These are phyloP conservation scores for Mrakia frigida DNA, from an alignment of 768 basidiomycete species.

Conservation along the genomic window DNA sequence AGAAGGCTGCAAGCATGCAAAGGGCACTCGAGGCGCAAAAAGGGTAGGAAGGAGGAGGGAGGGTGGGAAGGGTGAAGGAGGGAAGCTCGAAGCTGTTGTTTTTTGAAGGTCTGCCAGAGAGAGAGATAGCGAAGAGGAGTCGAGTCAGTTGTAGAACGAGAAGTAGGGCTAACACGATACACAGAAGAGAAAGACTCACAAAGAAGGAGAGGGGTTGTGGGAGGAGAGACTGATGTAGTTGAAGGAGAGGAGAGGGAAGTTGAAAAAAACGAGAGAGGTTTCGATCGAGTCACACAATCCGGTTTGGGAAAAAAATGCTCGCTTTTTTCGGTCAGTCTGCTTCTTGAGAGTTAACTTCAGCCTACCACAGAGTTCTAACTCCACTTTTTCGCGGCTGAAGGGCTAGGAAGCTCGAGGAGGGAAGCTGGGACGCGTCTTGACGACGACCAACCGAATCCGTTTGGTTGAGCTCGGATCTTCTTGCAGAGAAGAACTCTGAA, in stretches of 20 bases:
- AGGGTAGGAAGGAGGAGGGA: background rate
- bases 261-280: background rate
- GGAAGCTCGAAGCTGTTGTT: background rate
- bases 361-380: no score
- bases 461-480: no score
- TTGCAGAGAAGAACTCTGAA: no score
- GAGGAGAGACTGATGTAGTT: background rate
- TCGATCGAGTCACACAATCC: background rate
- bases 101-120: background rate
- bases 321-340: background rate
- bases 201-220: background rate
- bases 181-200: background rate
- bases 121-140: background rate
- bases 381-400: background rate
- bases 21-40: slow-evolving; percentile 13
- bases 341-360: background rate
- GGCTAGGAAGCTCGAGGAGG: background rate
- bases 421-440: background rate
- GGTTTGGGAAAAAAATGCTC: background rate
- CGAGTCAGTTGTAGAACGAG: background rate
- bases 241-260: background rate
- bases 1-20: slow-evolving; percentile 18
- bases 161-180: background rate
- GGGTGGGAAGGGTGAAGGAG: background rate
- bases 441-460: background rate